These are phyloP conservation scores for Xylaria flabelliformis DNA, from an alignment of 495 filamentous ascomycete genomes.

Conservation along the genomic window DNA sequence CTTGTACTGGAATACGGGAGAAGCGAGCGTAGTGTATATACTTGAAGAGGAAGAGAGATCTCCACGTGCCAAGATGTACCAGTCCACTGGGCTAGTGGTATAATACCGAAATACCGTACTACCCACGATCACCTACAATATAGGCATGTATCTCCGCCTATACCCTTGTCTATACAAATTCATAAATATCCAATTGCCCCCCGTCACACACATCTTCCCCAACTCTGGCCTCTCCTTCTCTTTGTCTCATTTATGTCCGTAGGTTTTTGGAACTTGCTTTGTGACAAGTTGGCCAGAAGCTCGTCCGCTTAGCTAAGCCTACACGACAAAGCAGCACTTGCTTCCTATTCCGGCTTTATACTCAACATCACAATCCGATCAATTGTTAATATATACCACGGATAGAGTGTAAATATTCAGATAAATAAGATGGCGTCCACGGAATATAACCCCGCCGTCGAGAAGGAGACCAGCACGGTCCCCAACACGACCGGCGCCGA, in stretches of 20 bases:
- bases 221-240: background rate
- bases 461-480: constrained; percentile 44
- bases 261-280: background rate
- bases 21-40: background rate
- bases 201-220: background rate
- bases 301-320: background rate
- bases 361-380: background rate
- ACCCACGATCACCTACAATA: constrained; percentile 8
- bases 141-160: constrained; percentile 11
- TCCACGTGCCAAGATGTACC: constrained; percentile 8
- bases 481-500: constrained; percentile 40
- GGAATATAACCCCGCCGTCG: constrained; percentile 33
- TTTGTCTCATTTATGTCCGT: constrained; percentile 8
- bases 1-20: background rate
- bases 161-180: constrained; percentile 4
- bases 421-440: constrained; percentile 34
- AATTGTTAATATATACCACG: background rate
- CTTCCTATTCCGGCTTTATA: constrained; percentile 7
- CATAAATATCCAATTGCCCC: constrained; percentile 19
- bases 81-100: background rate
- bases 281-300: background rate
- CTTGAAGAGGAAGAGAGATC: background rate
- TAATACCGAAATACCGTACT: background rate
- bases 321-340: background rate
- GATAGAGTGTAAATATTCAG: background rate